Evolutionary conservation across 2,329 filamentous ascomycete species (phyloP), one percentile per base, ranked within the genome.

Genomic region (Blastomyces silverae): DNA sequence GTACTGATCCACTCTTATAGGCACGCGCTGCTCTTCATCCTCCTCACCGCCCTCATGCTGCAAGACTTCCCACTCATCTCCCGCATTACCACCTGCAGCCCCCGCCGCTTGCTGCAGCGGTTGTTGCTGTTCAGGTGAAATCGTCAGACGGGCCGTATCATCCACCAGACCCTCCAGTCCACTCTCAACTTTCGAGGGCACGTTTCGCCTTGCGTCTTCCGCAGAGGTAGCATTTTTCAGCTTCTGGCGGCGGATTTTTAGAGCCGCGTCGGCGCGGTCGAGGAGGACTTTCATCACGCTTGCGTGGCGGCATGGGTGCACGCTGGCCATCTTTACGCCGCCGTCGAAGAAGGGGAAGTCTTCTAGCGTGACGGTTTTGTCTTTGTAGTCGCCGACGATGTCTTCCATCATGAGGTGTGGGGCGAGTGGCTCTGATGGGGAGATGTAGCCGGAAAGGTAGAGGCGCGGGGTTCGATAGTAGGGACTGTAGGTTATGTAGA

Each of bases 341-440:
- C 90, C 89, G 69, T 91, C 89, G 75, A 95, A 94, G 81, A 96
- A 97, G 58, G 91, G 92, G 75, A 99, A 99, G 78, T 97, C 92
- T 76, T 99, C 94, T 66, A 97, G 87, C 1, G 94, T 99, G 66
- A 99, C 94, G 0, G 94, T 99, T 83, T 99, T 99, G 81, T 96
- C 92, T 75, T 95, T 95, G 82, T 96, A 96, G 80, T 96, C 92
- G 67, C 92, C 92, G 46, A 96, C 90, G 65, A 96, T 96, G 75
- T 96, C 92, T 77, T 96, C 91, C 90, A 96, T 95, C 92, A 96
- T 96, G 62, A 88, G 82, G 62, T 89, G 84, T 2, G 92, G 92
- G 3, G 89, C 86, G 0, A 96, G 87, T 1, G 92, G 92, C 69
- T 92, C 89, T 37, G 90, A 90, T 65, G 86, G 85, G 34, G 89